These are phyloP conservation scores for Neonothopanus nambi DNA, from an alignment of 1,284 basidiomycete genomes.

Conservation along the genomic window DNA sequence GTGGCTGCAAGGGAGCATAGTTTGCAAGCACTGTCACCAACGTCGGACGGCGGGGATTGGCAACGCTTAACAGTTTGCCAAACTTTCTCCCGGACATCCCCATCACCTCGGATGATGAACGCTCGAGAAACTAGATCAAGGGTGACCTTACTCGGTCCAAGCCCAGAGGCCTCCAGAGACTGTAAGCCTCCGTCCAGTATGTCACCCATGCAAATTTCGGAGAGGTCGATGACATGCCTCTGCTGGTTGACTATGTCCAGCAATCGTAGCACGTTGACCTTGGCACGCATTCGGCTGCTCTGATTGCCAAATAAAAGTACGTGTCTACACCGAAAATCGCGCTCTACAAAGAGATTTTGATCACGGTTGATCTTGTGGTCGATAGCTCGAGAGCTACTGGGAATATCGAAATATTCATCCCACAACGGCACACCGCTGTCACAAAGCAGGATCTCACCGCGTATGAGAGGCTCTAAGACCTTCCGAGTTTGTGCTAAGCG, in stretches of 20 bases:
- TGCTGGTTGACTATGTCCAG: conserved; percentile 34
- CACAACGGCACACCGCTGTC: conserved; percentile 34
- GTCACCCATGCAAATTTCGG: conserved; percentile 28
- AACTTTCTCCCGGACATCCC: conserved; percentile 20
- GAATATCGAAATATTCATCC: conserved; percentile 46
- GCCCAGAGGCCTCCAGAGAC: conserved; percentile 29
- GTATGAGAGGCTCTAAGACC: conserved; percentile 35
- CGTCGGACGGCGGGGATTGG: neutral
- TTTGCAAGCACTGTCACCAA: neutral
- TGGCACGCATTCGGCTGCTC: conserved; percentile 29
- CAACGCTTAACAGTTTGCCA: conserved; percentile 10
- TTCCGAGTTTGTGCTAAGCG: conserved; percentile 36
- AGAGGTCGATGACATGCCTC: conserved; percentile 30
- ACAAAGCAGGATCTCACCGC: conserved; percentile 36
- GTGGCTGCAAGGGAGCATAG: conserved; percentile 35
- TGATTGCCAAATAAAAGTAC: conserved; percentile 40
- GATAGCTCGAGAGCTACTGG: conserved; percentile 36
- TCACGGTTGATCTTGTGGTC: conserved; percentile 15
- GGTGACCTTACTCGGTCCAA: conserved; percentile 38
- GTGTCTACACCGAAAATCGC: conserved; percentile 37
- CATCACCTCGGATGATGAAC: conserved; percentile 38
- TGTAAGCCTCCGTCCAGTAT: conserved; percentile 37
- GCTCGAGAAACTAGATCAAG: conserved; percentile 37
- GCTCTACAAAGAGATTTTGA: conserved; percentile 36
- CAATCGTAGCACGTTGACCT: conserved; percentile 31